These are phyloP conservation scores for Anthoceros angustus DNA, from an alignment of 225 moss, liverwort and hornwort species.

Conservation along the genomic window DNA sequence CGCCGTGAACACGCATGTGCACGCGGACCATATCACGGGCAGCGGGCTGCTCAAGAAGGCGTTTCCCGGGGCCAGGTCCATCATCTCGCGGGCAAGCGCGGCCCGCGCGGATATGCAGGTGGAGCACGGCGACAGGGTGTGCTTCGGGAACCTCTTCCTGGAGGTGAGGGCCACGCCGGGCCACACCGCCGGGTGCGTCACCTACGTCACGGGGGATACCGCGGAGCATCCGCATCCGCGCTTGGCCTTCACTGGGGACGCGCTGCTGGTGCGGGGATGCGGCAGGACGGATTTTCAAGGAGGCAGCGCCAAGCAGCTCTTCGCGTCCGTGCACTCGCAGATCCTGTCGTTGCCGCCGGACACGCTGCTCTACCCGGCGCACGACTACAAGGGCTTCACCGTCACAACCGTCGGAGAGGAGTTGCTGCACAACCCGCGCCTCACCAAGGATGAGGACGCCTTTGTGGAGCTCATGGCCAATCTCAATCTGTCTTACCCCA, in stretches of 20 bases:
- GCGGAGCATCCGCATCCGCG: constrained; percentile 47
- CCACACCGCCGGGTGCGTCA: constrained; percentile 60
- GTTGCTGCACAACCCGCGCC: constrained; percentile 36
- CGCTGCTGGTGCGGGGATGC: constrained; percentile 84
- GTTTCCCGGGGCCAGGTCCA: constrained; percentile 53
- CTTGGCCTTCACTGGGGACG: constrained; percentile 84
- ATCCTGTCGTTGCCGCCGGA: constrained; percentile 58
- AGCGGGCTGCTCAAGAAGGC: constrained; percentile 70
- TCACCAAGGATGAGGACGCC: constrained; percentile 43
- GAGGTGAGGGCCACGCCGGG: constrained; percentile 69
- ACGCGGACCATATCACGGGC: constrained; percentile 93
- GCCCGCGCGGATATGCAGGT: constrained; percentile 50
- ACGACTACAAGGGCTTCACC: constrained; percentile 66
- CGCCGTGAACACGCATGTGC: constrained; percentile 80
- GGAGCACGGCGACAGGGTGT: constrained; percentile 38
- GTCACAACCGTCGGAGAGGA: constrained; percentile 72
- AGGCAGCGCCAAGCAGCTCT: constrained; percentile 49
- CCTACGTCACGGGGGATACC: constrained; percentile 74
- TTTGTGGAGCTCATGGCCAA: constrained; percentile 57
- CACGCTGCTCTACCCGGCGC: constrained; percentile 59
- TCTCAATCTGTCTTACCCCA: constrained; percentile 53
- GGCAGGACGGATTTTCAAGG: constrained; percentile 93
- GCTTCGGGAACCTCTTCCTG: constrained; percentile 48
- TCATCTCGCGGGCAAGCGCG: constrained; percentile 66
- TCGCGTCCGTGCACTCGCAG: constrained; percentile 76